Base-by-base conservation (phyloP, 768 basidiomycete genomes). In the Austroboletus eburneus region DNA sequence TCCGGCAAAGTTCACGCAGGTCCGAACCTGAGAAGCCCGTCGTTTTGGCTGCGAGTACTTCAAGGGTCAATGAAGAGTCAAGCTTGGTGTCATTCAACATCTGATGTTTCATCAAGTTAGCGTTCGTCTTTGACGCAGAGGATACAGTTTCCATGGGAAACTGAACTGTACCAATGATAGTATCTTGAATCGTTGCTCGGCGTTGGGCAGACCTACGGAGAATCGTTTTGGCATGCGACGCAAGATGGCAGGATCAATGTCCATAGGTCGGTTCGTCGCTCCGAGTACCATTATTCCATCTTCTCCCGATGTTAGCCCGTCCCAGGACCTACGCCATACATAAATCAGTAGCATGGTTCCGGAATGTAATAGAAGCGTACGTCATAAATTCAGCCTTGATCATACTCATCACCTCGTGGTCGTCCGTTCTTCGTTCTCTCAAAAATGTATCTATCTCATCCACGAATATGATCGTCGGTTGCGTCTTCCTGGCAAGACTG, bases 161-260 rank as follows among this genome's bases (percentile, higher is more conserved):
- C 63, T 77, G 42, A 21, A 10, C 63, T 77, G 42, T 55, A 93
- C 92, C 49, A 98, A 70, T 1, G 69, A 68, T 17, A 99, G 76
- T 50, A 98, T 98, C 64, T 87, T 91, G 43, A 80, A 69, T 25
- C 96, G 77, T 55, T 97, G 93, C 3, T 81, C 76, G 6, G 67
- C 62, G 46, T 87, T 81, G 3, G 96, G 96, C 14, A 97, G 72
- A 5, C 79, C 74, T 47, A 99, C 78, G 1, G 87, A 78, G 63
- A 97, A 97, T 10, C 93, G 89, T 66, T 95, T 97, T 1, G 96
- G 96, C 92, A 99, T 93, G n/a, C 94, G 85, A n/a, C 89, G 78
- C 20, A 92, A 71, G 54, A 93, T 87, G 22, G 90, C 88, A 2
- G 82, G 69, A 59, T 92, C 90, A 45, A 92, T 91, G 54, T 98